Evolutionary conservation across 2,329 filamentous ascomycete genomes (phyloP).

Genomic region (Cytospora chrysosperma): DNA sequence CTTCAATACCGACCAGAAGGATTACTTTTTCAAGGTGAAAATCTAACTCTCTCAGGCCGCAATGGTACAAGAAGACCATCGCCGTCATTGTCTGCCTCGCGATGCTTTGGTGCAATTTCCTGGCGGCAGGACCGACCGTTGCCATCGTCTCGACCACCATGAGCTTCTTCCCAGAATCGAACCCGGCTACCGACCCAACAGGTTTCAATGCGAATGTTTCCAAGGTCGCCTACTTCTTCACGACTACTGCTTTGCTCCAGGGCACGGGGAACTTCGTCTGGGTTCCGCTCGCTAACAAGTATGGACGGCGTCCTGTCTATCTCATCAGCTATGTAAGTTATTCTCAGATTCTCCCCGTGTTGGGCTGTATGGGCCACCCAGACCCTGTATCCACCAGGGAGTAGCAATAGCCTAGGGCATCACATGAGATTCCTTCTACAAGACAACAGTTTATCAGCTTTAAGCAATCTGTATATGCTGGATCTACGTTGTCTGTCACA

Average conservation of each 20-base stretch:
- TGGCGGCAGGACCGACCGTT: conserved; percentile 54
- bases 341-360: background rate
- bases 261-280: conserved; percentile 48
- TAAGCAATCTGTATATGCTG: background rate
- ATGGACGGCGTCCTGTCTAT: conserved; percentile 44
- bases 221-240: conserved; percentile 53
- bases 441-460: background rate
- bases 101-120: conserved; percentile 57
- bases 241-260: conserved; percentile 48
- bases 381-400: background rate
- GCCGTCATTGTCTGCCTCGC: conserved; percentile 50
- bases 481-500: background rate
- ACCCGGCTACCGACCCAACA: conserved; percentile 28
- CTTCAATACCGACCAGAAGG: background rate
- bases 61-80: conserved; percentile 50
- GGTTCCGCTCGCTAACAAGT: conserved; percentile 47
- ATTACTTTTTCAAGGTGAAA: background rate
- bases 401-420: background rate
- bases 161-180: conserved; percentile 44
- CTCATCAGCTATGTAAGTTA: conserved; percentile 39
- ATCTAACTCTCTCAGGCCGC: conserved; percentile 34
- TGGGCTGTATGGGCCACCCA: background rate
- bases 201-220: conserved; percentile 38
- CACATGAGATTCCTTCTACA: background rate
- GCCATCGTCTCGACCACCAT: conserved; percentile 48